Conservation (phyloP, 1,139 yeast genomes). For the Lodderomyces orthopsilosis region DNA sequence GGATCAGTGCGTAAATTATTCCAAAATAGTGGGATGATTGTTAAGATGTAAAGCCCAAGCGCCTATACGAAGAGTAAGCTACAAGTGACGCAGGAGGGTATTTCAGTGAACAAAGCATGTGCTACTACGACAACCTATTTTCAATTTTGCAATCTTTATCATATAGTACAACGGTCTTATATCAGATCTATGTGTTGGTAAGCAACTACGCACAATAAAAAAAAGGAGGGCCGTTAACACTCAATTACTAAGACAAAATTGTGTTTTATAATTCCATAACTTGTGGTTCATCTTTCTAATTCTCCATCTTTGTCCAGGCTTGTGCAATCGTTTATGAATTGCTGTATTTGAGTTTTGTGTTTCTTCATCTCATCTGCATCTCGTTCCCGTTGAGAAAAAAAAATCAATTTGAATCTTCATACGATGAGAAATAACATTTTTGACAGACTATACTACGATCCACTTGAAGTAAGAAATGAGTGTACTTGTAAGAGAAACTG, state of each 20-base stretch:
- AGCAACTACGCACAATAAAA: too few species aligned
- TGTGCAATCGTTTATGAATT: not conserved
- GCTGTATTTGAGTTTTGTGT: not conserved
- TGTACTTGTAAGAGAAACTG: too few species aligned
- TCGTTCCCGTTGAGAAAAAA: not conserved
- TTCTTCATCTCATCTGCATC: not conserved
- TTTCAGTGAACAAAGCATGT: not conserved
- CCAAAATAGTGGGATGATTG: not conserved
- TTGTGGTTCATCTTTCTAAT: not conserved
- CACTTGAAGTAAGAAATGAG: too few species aligned
- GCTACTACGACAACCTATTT: too few species aligned
- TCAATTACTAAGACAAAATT: not conserved
- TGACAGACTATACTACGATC: too few species aligned
- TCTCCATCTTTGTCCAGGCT: not conserved
- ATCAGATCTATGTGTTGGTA: too few species aligned
- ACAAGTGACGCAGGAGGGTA: not conserved
- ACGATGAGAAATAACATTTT: not conserved
- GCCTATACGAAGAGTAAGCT: not conserved
- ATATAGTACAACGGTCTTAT: too few species aligned
- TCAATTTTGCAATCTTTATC: too few species aligned
- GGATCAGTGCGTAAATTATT: not conserved
- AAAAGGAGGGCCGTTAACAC: too few species aligned
- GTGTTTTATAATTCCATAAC: not conserved
- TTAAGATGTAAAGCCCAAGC: not conserved
- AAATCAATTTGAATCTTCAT: not conserved